phyloP scores from a whole-genome alignment of 345 rosid species.

The Sisymbrium altissimum region DNA sequence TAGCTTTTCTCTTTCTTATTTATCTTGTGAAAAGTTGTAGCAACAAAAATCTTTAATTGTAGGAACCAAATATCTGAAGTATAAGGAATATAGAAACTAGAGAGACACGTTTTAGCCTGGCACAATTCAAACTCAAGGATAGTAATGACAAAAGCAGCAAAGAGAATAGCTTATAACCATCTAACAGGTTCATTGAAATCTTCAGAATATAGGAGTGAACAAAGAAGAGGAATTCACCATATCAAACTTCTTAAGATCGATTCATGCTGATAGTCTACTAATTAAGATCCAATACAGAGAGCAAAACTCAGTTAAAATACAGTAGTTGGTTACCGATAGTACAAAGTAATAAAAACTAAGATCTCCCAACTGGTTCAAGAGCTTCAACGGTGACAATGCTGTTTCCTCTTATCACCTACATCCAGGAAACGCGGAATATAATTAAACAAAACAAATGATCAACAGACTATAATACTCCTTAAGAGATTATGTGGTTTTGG shows the following conservation, averaged over 20 bases:
- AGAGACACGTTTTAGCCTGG: neutral
- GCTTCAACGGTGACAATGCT: conserved; percentile 85
- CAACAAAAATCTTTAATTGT: neutral
- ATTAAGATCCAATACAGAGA: no score
- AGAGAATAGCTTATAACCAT: no score
- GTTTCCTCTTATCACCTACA: conserved; percentile 78
- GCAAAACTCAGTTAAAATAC: neutral
- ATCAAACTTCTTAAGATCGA: neutral
- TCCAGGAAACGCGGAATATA: neutral
- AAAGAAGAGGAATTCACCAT: neutral
- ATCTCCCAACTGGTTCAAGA: conserved; percentile 67
- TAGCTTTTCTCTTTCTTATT: neutral
- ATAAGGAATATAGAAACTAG: neutral
- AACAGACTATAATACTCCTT: neutral
- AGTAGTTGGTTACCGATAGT: neutral
- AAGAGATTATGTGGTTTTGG: neutral
- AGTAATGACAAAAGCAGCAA: no score
- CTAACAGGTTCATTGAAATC: neutral
- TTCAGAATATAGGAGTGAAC: neutral
- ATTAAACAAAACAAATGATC: neutral
- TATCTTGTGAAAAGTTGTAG: neutral
- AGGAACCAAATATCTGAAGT: neutral
- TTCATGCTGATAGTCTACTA: neutral
- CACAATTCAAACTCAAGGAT: neutral
- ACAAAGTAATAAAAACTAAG: conserved; percentile 12